Conservation (phyloP, 805 yeast genomes). For the Wickerhamomyces xylosicus region DNA sequence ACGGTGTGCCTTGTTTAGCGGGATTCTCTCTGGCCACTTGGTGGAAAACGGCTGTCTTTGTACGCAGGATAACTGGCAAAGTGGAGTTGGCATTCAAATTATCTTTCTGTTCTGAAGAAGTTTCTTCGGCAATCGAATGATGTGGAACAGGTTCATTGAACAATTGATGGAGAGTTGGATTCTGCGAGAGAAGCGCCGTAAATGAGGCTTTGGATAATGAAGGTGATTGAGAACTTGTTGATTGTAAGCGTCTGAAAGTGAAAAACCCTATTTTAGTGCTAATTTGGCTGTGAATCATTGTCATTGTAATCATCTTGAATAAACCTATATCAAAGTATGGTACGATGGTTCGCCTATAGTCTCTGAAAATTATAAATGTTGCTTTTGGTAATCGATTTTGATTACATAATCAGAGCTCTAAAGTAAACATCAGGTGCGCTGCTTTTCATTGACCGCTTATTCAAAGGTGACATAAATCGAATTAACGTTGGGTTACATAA, state of each 20-base stretch:
- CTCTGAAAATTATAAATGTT: too few species aligned
- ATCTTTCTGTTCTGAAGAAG: constrained; percentile 1
- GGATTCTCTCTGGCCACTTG: constrained; percentile 18
- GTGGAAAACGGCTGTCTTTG: constrained; percentile 18
- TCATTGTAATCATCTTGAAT: too few species aligned
- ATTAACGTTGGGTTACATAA: too few species aligned
- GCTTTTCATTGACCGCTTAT: too few species aligned
- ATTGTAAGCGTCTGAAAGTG: background rate
- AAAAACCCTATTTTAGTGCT: too few species aligned
- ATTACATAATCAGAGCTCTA: too few species aligned
- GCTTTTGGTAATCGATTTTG: too few species aligned
- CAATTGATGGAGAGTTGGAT: background rate
- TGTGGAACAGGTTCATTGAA: background rate
- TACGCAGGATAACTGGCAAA: constrained; percentile 21
- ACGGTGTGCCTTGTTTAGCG: constrained; percentile 16
- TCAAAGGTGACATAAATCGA: too few species aligned
- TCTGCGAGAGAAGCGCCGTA: background rate
- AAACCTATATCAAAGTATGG: too few species aligned
- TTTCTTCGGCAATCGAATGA: background rate
- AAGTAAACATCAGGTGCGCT: too few species aligned
- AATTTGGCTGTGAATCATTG: too few species aligned
- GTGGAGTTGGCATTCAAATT: constrained; percentile 21
- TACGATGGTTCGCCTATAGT: too few species aligned
- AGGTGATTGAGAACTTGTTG: background rate
- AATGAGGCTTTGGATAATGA: background rate